Evolutionary conservation across 805 yeast species (phyloP), one percentile per base, ranked within the genome.

Genomic region (Pichia membranifaciens): DNA sequence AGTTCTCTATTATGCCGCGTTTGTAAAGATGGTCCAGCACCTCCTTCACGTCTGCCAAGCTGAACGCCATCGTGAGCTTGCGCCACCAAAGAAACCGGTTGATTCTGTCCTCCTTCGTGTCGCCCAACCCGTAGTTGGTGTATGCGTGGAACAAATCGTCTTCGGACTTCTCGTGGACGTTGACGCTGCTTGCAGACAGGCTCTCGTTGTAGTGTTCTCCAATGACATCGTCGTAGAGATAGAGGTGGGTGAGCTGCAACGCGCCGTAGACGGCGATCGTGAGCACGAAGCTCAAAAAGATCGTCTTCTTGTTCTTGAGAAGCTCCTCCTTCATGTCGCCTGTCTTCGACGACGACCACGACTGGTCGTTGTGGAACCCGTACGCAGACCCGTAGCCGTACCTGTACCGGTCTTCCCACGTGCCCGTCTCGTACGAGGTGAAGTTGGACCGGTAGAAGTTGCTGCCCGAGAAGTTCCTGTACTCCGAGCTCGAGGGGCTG

Each of bases 31-130:
- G 47, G 12, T 48, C 48, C 13, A 57, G 13, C 5, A 60, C 54
- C 36, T 57, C 58, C 34, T 46, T 46, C 16, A 58, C 45, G 23
- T 62, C 65, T 5, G 62, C 60, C 8, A 55, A 43, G 22, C 46
- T 49, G 46, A 66, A 49, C 22, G 66, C 33, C 58, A 54, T 53
- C 17, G 61, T 49, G 12, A 67, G 48, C 39, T 62, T 54, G 54
- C 81, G 66, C 56, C 76, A 76, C 81, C 81, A 76, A 47, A 81
- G 53, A 56, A 81, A 81, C 50, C 87, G 67, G 49, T 72, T 67
- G 22, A 81, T 70, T 33, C 86, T 66, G 3, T 78, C 74, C 42
- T 73, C 61, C 51, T 75, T 73, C 18, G 72, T 68, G 6, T 57
- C 63, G 28, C 79, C 85, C 35, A 73, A 58, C 2, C 83, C 82